A percentile compares a stretch with the other conserved stretches of the same genome.
These are phyloP conservation scores for Leccinellum rugosiceps DNA, from an alignment of 768 basidiomycete genomes.

Conservation along the genomic window DNA sequence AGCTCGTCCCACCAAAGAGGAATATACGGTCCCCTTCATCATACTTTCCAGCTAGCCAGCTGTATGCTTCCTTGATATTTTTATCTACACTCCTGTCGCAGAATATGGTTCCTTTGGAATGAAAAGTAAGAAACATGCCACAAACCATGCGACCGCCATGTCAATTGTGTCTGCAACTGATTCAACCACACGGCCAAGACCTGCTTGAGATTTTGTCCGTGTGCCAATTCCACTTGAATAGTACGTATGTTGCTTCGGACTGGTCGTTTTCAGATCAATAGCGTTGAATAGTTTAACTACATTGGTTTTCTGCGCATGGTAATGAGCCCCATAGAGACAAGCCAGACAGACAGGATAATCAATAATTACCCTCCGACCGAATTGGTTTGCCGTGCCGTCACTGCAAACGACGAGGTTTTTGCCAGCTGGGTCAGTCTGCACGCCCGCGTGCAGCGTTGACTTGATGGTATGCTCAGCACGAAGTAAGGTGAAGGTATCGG, in stretches of 20 bases:
- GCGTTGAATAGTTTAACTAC: neutral
- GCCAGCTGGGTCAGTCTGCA: neutral
- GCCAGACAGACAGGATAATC: neutral
- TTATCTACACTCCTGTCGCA: neutral
- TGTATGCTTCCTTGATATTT: neutral
- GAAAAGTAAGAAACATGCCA: neutral
- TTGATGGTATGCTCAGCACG: neutral
- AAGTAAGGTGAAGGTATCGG: neutral
- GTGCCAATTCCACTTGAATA: conserved; percentile 37
- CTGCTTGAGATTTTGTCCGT: conserved; percentile 19
- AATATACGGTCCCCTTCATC: neutral
- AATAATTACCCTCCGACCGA: neutral
- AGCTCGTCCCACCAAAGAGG: neutral
- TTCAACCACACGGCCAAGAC: conserved; percentile 6
- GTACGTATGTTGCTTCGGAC: conserved; percentile 25
- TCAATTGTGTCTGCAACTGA: conserved; percentile 14
- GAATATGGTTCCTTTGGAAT: neutral
- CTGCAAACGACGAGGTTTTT: conserved; percentile 16
- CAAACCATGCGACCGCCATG: neutral
- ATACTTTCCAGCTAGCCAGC: neutral
- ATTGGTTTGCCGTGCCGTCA: neutral
- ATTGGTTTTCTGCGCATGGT: neutral
- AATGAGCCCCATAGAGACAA: neutral
- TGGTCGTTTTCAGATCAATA: conserved; percentile 11
- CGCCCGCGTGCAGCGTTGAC: neutral